These are phyloP conservation scores for Solanum habrochaites DNA, from an alignment of 257 asterid genomes.

Conservation along the genomic window DNA sequence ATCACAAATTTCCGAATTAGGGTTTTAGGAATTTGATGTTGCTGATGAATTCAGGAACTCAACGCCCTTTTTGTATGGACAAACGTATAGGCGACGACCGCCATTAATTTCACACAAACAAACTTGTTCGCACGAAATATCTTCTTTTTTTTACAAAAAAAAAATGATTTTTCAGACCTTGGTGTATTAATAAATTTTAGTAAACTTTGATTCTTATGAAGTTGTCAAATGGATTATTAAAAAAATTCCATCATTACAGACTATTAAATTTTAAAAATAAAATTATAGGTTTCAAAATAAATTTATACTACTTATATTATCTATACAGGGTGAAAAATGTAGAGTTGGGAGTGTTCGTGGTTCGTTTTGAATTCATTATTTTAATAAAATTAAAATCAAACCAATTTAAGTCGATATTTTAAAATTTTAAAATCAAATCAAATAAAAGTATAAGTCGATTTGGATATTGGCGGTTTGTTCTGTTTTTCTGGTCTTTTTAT, in stretches of 20 bases:
- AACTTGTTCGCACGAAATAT: not conserved
- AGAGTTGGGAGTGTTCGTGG: too few species aligned
- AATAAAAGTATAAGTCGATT: too few species aligned
- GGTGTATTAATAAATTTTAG: not conserved
- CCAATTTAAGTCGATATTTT: accelerated
- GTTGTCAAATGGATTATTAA: not conserved
- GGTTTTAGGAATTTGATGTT: not conserved
- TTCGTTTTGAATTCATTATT: accelerated
- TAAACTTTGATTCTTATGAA: not conserved
- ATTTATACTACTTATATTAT: too few species aligned
- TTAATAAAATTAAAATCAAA: too few species aligned
- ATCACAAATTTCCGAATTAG: not conserved
- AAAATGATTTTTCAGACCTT: not conserved
- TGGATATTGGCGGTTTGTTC: too few species aligned
- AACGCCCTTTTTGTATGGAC: not conserved
- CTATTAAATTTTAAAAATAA: too few species aligned
- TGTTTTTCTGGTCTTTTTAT: too few species aligned
- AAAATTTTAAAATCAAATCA: too few species aligned
- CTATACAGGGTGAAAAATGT: too few species aligned
- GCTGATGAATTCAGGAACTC: not conserved
- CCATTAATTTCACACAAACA: not conserved
- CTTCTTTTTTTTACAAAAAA: too few species aligned
- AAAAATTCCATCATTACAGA: not conserved
- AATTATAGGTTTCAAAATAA: too few species aligned
- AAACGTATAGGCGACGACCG: not conserved